These are phyloP conservation scores for Fusarium nodosum DNA, from an alignment of 2,329 filamentous ascomycete species.

Conservation along the genomic window DNA sequence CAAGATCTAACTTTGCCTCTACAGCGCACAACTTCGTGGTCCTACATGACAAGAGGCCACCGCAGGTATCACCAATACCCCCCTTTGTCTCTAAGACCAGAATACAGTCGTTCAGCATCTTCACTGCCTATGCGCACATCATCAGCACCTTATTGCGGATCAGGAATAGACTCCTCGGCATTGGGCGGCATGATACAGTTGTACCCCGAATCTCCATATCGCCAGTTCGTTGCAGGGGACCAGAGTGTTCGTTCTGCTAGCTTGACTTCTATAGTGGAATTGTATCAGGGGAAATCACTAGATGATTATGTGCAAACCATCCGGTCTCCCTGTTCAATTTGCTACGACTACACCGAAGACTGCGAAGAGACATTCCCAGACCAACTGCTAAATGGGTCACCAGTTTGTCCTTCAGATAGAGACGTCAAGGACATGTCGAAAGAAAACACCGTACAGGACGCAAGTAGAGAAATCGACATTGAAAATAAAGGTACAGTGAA, in stretches of 20 bases:
- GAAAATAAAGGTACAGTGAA: slow-evolving; percentile 1
- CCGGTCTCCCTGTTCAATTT: slow-evolving; percentile 57
- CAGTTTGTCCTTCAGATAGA: slow-evolving; percentile 53
- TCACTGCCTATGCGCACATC: slow-evolving; percentile 55
- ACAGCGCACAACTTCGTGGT: slow-evolving; percentile 62
- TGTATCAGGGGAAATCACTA: slow-evolving; percentile 56
- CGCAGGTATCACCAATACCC: slow-evolving; percentile 55
- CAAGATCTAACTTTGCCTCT: slow-evolving; percentile 11
- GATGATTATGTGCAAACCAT: slow-evolving; percentile 49
- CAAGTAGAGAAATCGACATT: neutral
- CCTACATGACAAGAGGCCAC: slow-evolving; percentile 57
- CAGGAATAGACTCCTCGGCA: slow-evolving; percentile 51
- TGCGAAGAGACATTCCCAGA: slow-evolving; percentile 57
- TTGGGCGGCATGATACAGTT: slow-evolving; percentile 53
- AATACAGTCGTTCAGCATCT: slow-evolving; percentile 58
- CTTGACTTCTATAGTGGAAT: slow-evolving; percentile 64
- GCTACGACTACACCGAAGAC: slow-evolving; percentile 68
- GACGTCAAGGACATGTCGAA: slow-evolving; percentile 48
- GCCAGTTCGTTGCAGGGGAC: slow-evolving; percentile 54
- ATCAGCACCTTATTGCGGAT: slow-evolving; percentile 44
- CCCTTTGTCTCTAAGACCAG: slow-evolving; percentile 57
- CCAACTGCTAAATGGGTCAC: slow-evolving; percentile 30
- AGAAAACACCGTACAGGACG: slow-evolving; percentile 35
- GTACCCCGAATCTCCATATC: slow-evolving; percentile 50
- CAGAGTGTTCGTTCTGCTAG: slow-evolving; percentile 61